Evolutionary conservation across 2,329 filamentous ascomycete species (phyloP), one percentile per base, ranked within the genome.

Genomic region (Teratosphaeria pseudoeucalypti): DNA sequence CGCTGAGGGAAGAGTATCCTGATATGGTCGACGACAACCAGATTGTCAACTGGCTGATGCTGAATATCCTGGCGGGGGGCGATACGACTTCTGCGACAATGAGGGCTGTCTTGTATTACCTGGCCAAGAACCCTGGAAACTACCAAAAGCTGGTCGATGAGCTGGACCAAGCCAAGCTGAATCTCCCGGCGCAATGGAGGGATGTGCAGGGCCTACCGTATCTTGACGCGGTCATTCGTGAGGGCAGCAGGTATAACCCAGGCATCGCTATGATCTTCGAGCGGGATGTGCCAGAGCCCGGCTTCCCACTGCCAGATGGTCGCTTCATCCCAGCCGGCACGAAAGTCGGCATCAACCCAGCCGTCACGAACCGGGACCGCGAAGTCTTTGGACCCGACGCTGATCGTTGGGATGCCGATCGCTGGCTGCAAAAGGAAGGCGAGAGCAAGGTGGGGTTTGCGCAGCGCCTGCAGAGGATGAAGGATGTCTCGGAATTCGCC

Each of bases 51-150:
- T 60, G 60, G 54, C 39, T 60, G 1, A 47, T 56, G 23, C 84
- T 75, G 82, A 83, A 66, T 76, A 85, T 32, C 16, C 65, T 70
- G 39, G 71, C 72, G 12, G 72, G 72, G 3, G 66, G 65, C 34
- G 71, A 74, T 58, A 75, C 73, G 3, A 75, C 73, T 2, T 73
- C 73, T 6, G 10, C 34, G 10, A 74, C 72, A 34, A 61, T 76
- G 2, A 66, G 71, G 2, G 66, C 73, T 0, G 63, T 74, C 34
- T 60, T 76, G 6, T 39, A 39, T 39, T 39, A 39, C 34, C 34
- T 39, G 34, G 34, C 34, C 39, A 58, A 58, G 57, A 55, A 32
- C 19, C 52, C 57, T 23, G 26, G 11, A 12, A 54, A 54, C 16
- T 54, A 52, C 27, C 49, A 19, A 19, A 19, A 32, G 9, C 39